Conservation (phyloP, 225 moss, liverwort and hornwort genomes). For the Sphagnum tenellum region DNA sequence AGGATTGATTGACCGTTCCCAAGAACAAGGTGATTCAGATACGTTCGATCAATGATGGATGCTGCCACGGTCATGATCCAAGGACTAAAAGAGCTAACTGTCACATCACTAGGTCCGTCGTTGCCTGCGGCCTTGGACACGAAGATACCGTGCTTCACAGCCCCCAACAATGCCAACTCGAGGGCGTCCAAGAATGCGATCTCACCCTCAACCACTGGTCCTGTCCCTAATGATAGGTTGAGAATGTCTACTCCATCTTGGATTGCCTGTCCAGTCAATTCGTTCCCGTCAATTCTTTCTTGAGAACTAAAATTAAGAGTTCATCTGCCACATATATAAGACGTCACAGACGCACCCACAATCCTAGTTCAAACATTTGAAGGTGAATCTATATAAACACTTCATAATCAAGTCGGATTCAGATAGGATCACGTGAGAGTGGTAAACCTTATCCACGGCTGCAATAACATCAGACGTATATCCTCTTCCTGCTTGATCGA, state of each 20-base stretch:
- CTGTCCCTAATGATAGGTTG: conserved; percentile 44
- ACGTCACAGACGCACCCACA: not conserved
- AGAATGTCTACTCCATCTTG: conserved; percentile 37
- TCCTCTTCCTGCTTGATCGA: conserved; percentile 29
- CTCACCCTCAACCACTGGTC: conserved; percentile 8
- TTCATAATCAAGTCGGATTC: not conserved
- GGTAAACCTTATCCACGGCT: conserved; percentile 51
- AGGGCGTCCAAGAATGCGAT: conserved; percentile 33
- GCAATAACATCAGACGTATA: conserved; percentile 34
- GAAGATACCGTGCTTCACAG: conserved; percentile 22
- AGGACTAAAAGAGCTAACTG: conserved; percentile 40
- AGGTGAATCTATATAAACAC: not conserved
- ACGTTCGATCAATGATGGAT: conserved; percentile 38
- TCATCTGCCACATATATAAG: no score
- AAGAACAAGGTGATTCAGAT: conserved; percentile 23
- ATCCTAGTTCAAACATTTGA: not conserved
- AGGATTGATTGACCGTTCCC: conserved; percentile 16
- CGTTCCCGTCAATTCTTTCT: no score
- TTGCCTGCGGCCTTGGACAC: conserved; percentile 51
- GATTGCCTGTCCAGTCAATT: conserved; percentile 19
- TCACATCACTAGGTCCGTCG: conserved; percentile 20
- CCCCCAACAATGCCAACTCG: conserved; percentile 35
- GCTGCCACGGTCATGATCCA: conserved; percentile 51
- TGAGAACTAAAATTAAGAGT: no score
- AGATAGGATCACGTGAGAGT: no score